Evolutionary conservation across 805 yeast species (phyloP), one percentile per base, ranked within the genome.

Genomic region (Wickerhamiella allomyrinae): DNA sequence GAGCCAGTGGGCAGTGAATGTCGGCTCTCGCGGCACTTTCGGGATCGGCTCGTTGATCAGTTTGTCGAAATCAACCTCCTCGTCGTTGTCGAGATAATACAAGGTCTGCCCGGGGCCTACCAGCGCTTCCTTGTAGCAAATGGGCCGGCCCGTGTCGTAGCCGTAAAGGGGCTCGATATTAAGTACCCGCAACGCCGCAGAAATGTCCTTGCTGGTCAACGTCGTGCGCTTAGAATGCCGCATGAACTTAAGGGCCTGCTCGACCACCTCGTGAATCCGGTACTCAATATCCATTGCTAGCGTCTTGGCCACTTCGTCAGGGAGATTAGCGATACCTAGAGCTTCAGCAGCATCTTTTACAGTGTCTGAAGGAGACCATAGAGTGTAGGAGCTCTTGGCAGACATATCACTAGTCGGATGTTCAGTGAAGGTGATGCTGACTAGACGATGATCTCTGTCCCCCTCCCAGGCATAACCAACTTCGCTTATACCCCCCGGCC

Each of bases 231-330:
- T 89, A 21, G 91, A 76, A 60, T 91, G 96, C 51, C 95, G 72
- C 89, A 89, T 91, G 61, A 89, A 89, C 60, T 91, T 91, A 43
- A 81, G 76, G 17, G 98, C 97, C 50, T 91, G 94, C 59, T 91
- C 98, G 46, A 93, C 66, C 31, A 91, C 82, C 62, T 91, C 97
- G 59, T 89, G 89, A 49, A 91, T 83, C 48, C 98, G 73, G 59
- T 93, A 91, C 63, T 91, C 99, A n/a, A 91, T 93, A 58, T 91
- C 99, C 98, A 91, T 91, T 6, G 99, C 97, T 47, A 91, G 66
- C 48, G 91, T 84, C 56, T 85, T 83, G 38, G 95, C 81, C 2
- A 89, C 94, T 46, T 93, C 98, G 41, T 89, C 97, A 24, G 84
- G 82, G 38, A 91, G 66, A 31, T 60, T 61, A 3, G 69, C 61